These are phyloP conservation scores for Phytophthora boehmeriae DNA, from an alignment of 352 stramenopile genomes.

Conservation along the genomic window DNA sequence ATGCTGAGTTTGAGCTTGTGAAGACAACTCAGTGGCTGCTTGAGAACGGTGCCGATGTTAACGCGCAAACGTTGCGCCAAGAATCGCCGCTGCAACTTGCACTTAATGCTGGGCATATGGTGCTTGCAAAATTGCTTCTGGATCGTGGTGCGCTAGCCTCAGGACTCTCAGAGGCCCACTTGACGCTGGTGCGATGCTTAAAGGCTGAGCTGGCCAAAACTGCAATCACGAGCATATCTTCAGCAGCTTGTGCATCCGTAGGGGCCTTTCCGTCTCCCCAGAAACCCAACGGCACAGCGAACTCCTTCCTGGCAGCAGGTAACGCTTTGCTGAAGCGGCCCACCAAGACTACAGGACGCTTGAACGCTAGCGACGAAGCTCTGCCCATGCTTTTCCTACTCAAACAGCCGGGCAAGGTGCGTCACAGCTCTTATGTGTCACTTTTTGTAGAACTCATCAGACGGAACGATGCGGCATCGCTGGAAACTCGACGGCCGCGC, in stretches of 20 bases:
- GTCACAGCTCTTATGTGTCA: conserved; percentile 83
- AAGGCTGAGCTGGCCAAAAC: conserved; percentile 62
- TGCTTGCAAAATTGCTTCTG: conserved; percentile 59
- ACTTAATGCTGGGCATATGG: conserved; percentile 50
- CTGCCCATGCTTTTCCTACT: conserved; percentile 68
- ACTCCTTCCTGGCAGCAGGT: conserved; percentile 17
- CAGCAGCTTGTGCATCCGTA: conserved; percentile 20
- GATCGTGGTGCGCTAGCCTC: conserved; percentile 56
- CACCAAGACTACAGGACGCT: conserved; percentile 20
- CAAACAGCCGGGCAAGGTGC: conserved; percentile 73
- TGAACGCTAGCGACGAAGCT: conserved; percentile 32
- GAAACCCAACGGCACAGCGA: conserved; percentile 8
- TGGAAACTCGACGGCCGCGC: conserved; percentile 53
- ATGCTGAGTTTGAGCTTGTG: conserved; percentile 59
- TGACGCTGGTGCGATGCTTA: conserved; percentile 54
- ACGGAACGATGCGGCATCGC: conserved; percentile 53
- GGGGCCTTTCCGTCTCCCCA: conserved; percentile 9
- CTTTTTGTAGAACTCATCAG: conserved; percentile 80
- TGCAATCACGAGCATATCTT: conserved; percentile 66
- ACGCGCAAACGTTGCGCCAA: conserved; percentile 49
- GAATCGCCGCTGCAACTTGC: conserved; percentile 68
- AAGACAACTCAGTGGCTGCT: conserved; percentile 76
- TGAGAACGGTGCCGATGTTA: conserved; percentile 73
- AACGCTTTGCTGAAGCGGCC: conserved; percentile 29
- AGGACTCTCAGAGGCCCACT: conserved; percentile 43